Evolutionary conservation across 768 basidiomycete species (phyloP), one percentile per base, ranked within the genome.

Genomic region (Amylocystis lapponica): DNA sequence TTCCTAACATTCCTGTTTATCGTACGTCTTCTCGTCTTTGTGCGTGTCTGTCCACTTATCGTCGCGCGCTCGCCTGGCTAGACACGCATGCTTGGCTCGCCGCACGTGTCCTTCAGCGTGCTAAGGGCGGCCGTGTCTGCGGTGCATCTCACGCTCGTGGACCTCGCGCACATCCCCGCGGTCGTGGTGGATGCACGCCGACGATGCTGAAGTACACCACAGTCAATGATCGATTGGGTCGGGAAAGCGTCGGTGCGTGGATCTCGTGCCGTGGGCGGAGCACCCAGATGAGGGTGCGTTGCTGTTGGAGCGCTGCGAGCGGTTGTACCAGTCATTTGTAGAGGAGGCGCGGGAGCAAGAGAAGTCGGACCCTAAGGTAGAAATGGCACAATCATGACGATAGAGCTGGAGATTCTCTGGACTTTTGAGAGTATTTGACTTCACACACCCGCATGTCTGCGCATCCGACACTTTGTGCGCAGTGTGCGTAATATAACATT

Each of bases 61-160:
- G n/a, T n/a, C n/a, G n/a, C n/a, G n/a, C n/a, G n/a, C n/a, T n/a
- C n/a, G n/a, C n/a, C n/a, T n/a, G n/a, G 3, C 51, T n/a, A 91
- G 88, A 83, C 71, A 23, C 84, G 89, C 14, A 57, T 74, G 19
- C 56, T 81, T 25, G 86, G 85, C 43, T 89, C 86, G 3, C 68
- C 68, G 2, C 65, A 84, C 53, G 86, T 87, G 51, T 66, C 78
- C 12, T 84, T 89, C 36, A 51, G 58, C 1, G 58, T 78, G 6
- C 75, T 71, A 64, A 81, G 81, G 55, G 81, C 80, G 9, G 83
- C 88, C 4, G 65, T 86, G 46, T 72, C 83, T 7, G 71, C 78
- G 1, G 78, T 82, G 5, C 76, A 90, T 57, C 58, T 83, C 16
- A 66, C 74, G 0, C 74, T 92, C 16, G 74, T 74, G 13, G 75